These are phyloP conservation scores for Penicillium arizonense DNA, from an alignment of 495 filamentous ascomycete genomes.

Conservation along the genomic window DNA sequence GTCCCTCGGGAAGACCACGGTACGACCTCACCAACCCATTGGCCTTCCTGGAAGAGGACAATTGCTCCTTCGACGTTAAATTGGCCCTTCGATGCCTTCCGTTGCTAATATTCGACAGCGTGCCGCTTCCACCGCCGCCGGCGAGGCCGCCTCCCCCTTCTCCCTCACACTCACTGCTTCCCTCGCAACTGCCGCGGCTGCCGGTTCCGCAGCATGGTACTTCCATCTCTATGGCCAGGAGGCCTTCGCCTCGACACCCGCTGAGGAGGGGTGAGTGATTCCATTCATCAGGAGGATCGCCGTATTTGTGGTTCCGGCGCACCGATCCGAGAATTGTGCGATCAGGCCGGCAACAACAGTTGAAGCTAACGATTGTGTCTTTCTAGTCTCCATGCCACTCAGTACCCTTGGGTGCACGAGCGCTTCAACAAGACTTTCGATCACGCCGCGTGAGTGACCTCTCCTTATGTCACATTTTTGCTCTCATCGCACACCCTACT, in stretches of 20 bases:
- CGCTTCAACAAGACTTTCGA: constrained; percentile 94
- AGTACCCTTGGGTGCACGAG: constrained; percentile 94
- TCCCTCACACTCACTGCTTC: constrained; percentile 74
- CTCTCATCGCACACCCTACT: constrained; percentile 20
- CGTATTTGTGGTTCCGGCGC: constrained; percentile 20
- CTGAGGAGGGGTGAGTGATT: constrained; percentile 91
- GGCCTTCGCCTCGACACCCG: constrained; percentile 83
- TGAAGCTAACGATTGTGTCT: constrained; percentile 15
- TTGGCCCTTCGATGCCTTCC: constrained; percentile 1
- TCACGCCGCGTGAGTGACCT: constrained; percentile 77
- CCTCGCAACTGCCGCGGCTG: constrained; percentile 78
- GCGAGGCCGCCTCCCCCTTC: constrained; percentile 52
- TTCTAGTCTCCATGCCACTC: constrained; percentile 78
- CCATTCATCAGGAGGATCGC: constrained; percentile 5
- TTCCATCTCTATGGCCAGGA: constrained; percentile 90
- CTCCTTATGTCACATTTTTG: not conserved
- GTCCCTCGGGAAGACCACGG: constrained; percentile 50
- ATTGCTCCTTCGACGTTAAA: constrained; percentile 22
- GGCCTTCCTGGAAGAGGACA: constrained; percentile 26
- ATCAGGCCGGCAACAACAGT: constrained; percentile 6
- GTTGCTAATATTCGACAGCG: constrained; percentile 35
- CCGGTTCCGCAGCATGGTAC: constrained; percentile 91
- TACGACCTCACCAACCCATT: constrained; percentile 40
- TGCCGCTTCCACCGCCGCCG: constrained; percentile 48
- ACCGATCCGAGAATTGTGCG: constrained; percentile 31